Percentiles rank a stretch among this genome's conserved stretches.
These are phyloP conservation scores for Malassezia dermatis DNA, from an alignment of 1,284 basidiomycete species.

Conservation along the genomic window DNA sequence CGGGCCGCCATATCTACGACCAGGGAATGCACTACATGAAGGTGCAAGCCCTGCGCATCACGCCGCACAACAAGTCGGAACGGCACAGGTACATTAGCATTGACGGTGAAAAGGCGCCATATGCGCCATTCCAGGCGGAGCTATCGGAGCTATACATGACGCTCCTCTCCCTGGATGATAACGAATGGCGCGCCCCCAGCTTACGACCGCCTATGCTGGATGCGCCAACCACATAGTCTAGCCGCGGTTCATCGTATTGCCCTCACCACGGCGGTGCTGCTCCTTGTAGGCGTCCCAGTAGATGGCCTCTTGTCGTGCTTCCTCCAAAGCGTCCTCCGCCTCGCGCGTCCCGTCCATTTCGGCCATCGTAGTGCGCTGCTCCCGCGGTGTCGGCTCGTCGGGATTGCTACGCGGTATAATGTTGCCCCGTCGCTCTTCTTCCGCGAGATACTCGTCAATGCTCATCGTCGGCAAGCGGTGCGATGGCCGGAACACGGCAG, in stretches of 20 bases:
- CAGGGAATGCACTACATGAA: conserved; percentile 34
- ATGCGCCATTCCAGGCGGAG: conserved; percentile 72
- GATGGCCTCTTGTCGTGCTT: conserved; percentile 30
- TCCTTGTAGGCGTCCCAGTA: conserved; percentile 36
- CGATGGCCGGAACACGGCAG: conserved; percentile 77
- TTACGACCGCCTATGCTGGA: not conserved
- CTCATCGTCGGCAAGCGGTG: conserved; percentile 88
- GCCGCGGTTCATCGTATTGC: conserved; percentile 90
- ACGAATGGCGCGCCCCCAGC: conserved; percentile 12
- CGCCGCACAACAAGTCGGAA: conserved; percentile 23
- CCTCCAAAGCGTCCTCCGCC: conserved; percentile 63
- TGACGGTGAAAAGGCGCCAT: conserved; percentile 75
- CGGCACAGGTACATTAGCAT: conserved; percentile 47
- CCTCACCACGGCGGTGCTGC: conserved; percentile 57
- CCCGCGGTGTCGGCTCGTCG: conserved; percentile 56
- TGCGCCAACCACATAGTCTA: conserved; percentile 6
- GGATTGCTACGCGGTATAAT: conserved; percentile 65
- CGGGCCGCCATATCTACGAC: conserved; percentile 31
- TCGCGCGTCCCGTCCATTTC: conserved; percentile 70
- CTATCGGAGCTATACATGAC: conserved; percentile 47
- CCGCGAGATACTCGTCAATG: conserved; percentile 84
- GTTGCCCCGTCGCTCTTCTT: conserved; percentile 72
- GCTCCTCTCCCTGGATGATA: conserved; percentile 10
- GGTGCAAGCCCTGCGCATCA: conserved; percentile 38
- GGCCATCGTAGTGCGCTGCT: conserved; percentile 14